These are phyloP conservation scores for Kwoniella mangroviensis DNA, from an alignment of 768 basidiomycete species.

Conservation along the genomic window DNA sequence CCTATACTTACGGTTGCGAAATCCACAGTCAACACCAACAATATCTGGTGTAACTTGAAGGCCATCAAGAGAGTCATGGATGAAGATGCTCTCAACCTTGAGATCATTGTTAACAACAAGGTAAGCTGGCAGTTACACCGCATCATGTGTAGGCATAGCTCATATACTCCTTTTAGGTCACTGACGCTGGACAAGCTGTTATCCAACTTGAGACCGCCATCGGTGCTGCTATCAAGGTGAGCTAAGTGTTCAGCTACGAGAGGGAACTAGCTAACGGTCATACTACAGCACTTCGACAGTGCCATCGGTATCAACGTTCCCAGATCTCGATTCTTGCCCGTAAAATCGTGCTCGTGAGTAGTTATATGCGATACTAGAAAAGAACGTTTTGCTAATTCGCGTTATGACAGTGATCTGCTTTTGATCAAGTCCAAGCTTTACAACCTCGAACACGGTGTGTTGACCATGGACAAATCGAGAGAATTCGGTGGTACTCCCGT, in stretches of 20 bases:
- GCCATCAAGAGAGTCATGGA: constrained; percentile 92
- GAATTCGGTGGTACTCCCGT: constrained; percentile 69
- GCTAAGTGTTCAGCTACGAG: neutral
- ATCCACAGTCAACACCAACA: constrained; percentile 62
- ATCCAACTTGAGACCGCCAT: constrained; percentile 91
- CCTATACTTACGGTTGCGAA: no score
- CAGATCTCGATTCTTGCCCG: constrained; percentile 87
- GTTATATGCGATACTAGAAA: constrained; percentile 58
- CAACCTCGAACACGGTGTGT: constrained; percentile 82
- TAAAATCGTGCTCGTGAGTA: constrained; percentile 70
- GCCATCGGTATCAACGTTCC: constrained; percentile 95
- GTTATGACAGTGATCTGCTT: constrained; percentile 62
- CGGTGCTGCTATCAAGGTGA: constrained; percentile 82
- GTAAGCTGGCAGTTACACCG: no score
- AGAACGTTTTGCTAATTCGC: constrained; percentile 16
- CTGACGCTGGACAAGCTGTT: constrained; percentile 82
- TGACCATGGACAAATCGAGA: constrained; percentile 67
- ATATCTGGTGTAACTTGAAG: constrained; percentile 62
- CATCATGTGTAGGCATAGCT: no score
- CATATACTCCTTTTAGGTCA: constrained; percentile 66
- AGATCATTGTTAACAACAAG: constrained; percentile 84
- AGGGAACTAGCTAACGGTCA: neutral
- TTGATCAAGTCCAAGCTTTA: constrained; percentile 93
- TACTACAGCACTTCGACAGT: constrained; percentile 61
- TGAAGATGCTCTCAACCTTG: constrained; percentile 79